phyloP scores from a whole-genome alignment of 768 basidiomycete species.

The Plicaturopsis crispa region DNA sequence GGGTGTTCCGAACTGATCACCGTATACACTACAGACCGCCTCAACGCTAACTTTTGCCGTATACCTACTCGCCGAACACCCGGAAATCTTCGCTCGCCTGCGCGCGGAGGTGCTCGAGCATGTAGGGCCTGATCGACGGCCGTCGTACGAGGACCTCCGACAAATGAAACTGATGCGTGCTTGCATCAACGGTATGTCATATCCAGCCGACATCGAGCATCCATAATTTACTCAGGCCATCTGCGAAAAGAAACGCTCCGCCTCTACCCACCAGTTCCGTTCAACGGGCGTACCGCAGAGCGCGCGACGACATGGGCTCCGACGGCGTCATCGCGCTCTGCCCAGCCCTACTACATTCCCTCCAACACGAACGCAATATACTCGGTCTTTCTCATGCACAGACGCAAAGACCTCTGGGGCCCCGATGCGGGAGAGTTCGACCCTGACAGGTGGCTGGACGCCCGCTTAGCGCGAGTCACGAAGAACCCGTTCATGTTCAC shows the following conservation, averaged over 20 bases:
- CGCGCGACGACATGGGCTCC: no score
- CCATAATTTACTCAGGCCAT: not conserved
- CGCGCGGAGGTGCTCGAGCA: conserved; percentile 32
- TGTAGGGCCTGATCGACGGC: conserved; percentile 27
- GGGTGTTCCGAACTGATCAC: not conserved
- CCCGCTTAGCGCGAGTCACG: conserved; percentile 44
- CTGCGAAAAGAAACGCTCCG: conserved; percentile 20
- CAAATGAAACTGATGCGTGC: conserved; percentile 38
- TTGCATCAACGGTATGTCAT: conserved; percentile 31
- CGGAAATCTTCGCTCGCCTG: conserved; percentile 29
- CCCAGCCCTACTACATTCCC: conserved; percentile 25
- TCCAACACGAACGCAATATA: conserved; percentile 29
- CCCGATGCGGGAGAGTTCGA: conserved; percentile 60
- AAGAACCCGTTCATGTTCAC: conserved; percentile 51
- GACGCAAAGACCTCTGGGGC: conserved; percentile 58
- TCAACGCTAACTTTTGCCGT: conserved; percentile 31
- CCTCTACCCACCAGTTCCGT: conserved; percentile 20
- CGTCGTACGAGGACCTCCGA: conserved; percentile 36
- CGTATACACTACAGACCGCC: conserved; percentile 20
- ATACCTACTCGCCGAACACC: conserved; percentile 38
- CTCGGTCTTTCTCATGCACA: conserved; percentile 51
- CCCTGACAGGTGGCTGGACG: conserved; percentile 62
- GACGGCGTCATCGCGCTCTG: no score
- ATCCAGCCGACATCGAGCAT: not conserved
- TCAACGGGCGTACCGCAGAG: no score